These are phyloP conservation scores for Ochetophila trinervis DNA, from an alignment of 306 rosid genomes.

Conservation along the genomic window DNA sequence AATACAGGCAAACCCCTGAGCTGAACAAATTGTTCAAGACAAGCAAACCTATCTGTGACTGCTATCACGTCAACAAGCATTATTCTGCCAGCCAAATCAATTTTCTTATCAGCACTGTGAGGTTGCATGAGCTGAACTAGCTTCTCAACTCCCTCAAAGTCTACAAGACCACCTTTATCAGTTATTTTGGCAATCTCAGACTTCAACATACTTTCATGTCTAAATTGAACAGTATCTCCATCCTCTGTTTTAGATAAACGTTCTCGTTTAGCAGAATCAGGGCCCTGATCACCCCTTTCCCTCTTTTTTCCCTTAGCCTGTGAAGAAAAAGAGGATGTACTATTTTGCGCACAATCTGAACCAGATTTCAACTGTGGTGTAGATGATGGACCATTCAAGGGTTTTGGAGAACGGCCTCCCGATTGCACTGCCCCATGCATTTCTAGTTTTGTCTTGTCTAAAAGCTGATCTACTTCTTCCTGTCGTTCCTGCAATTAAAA, in stretches of 20 bases:
- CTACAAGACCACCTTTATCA: slow-evolving; percentile 72
- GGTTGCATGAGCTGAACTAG: slow-evolving; percentile 75
- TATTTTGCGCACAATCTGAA: slow-evolving; percentile 68
- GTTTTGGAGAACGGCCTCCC: slow-evolving; percentile 86
- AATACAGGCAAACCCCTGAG: slow-evolving; percentile 68
- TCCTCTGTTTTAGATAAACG: slow-evolving; percentile 54
- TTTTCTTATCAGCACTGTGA: slow-evolving; percentile 57
- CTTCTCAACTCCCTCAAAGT: slow-evolving; percentile 68
- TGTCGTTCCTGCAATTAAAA: slow-evolving; percentile 55
- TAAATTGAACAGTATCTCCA: slow-evolving; percentile 53
- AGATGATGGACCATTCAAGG: slow-evolving; percentile 71
- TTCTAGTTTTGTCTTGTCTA: slow-evolving; percentile 58
- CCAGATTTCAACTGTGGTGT: slow-evolving; percentile 65
- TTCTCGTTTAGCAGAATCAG: slow-evolving; percentile 60
- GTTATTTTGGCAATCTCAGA: slow-evolving; percentile 65
- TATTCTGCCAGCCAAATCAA: slow-evolving; percentile 68
- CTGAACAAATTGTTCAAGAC: slow-evolving; percentile 69
- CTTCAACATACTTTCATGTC: slow-evolving; percentile 59
- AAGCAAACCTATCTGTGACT: slow-evolving; percentile 63
- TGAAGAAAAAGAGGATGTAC: slow-evolving; percentile 55
- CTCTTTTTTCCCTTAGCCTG: slow-evolving; percentile 72
- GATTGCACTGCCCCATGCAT: slow-evolving; percentile 76
- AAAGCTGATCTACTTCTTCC: slow-evolving; percentile 75
- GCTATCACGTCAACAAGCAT: slow-evolving; percentile 77
- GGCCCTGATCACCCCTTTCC: slow-evolving; percentile 69